Evolutionary conservation across 768 basidiomycete genomes (phyloP).

Genomic region (Chiua virens): DNA sequence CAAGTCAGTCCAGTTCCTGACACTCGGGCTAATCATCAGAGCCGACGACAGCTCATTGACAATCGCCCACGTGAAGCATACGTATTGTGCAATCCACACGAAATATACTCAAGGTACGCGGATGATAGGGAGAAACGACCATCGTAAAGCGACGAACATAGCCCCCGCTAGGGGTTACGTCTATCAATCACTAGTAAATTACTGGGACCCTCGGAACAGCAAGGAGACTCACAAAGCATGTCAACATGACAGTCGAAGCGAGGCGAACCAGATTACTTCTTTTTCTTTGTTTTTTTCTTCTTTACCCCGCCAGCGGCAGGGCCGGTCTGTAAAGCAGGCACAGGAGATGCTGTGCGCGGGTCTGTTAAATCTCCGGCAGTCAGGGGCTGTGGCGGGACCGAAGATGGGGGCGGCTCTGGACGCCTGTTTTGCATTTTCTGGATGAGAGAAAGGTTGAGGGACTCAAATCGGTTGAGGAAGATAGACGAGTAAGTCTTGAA

Average conservation of each 20-base stretch:
- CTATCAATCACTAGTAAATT: neutral
- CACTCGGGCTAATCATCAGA: neutral
- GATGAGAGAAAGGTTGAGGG: slow-evolving; percentile 83
- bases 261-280: slow-evolving; percentile 45
- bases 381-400: slow-evolving; percentile 15
- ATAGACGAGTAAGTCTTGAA: slow-evolving; percentile 95
- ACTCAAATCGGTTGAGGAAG: slow-evolving; percentile 95
- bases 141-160: slow-evolving; percentile 6
- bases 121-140: neutral
- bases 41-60: neutral
- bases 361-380: slow-evolving; percentile 22
- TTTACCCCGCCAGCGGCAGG: slow-evolving; percentile 61
- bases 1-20: neutral
- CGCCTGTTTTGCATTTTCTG: slow-evolving; percentile 79
- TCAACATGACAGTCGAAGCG: slow-evolving; percentile 1
- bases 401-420: slow-evolving; percentile 32
- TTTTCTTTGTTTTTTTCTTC: slow-evolving; percentile 86
- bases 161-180: neutral
- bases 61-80: neutral
- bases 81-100: neutral
- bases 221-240: slow-evolving; percentile 13
- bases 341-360: slow-evolving; percentile 35
- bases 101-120: neutral
- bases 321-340: slow-evolving; percentile 31
- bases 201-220: neutral